A percentile compares a stretch with the other conserved stretches of the same genome.
Conservation (phyloP, 192 early-diverging fungal genomes). For the Podochytrium sp. region DNA sequence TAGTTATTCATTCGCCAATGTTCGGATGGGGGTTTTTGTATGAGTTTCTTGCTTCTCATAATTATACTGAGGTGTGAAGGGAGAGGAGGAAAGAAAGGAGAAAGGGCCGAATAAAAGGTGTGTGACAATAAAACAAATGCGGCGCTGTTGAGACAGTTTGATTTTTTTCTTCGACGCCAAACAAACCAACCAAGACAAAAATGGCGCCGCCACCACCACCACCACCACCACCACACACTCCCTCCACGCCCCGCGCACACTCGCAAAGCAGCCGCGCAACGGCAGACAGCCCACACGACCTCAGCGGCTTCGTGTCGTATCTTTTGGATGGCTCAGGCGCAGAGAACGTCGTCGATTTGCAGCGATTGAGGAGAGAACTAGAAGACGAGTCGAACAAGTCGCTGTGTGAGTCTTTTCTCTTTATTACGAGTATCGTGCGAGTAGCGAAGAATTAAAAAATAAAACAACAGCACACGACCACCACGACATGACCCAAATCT, state of each 20-base stretch:
- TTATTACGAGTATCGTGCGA: neutral
- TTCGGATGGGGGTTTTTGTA: neutral
- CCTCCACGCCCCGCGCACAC: too few species aligned
- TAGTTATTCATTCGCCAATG: neutral
- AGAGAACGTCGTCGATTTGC: conserved; percentile 44
- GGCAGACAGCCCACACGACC: too few species aligned
- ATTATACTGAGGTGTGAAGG: neutral
- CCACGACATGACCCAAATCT: neutral
- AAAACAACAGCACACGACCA: too few species aligned
- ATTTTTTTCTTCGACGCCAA: too few species aligned
- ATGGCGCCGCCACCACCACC: too few species aligned
- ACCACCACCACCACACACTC: too few species aligned
- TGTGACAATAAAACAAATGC: too few species aligned
- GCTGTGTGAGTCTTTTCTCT: neutral
- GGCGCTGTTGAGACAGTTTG: too few species aligned
- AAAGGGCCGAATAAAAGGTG: too few species aligned
- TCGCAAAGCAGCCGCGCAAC: too few species aligned
- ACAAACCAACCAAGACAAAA: too few species aligned
- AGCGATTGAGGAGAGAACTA: conserved; percentile 40
- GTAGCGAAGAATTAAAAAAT: neutral
- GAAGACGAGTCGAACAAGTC: conserved; percentile 20
- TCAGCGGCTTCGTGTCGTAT: conserved; percentile 41
- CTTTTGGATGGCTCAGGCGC: conserved; percentile 47
- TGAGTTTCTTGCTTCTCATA: neutral
- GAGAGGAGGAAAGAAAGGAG: too few species aligned